Evolutionary conservation across 1,284 basidiomycete species (phyloP), one percentile per base, ranked within the genome.

Genomic region (Mycena sp.): DNA sequence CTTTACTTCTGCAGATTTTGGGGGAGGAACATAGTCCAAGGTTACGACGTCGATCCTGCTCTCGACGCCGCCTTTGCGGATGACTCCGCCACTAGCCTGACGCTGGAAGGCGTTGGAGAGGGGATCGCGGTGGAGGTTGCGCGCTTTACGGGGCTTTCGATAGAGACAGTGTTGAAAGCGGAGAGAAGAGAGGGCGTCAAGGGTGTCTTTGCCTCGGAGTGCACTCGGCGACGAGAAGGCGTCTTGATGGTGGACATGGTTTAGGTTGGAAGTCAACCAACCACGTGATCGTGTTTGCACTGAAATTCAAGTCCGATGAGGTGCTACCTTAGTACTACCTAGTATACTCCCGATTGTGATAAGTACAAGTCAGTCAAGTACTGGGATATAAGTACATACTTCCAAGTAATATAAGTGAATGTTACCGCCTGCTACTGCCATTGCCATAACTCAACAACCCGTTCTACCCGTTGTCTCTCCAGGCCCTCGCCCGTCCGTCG

Each of bases 31-130:
- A 67, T 86, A 85, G 68, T 87, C 86, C 40, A 82, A 79, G 0
- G 86, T 87, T 58, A 93, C 85, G 23, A 92, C 88, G 54, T 93
- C 87, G 23, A 93, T 77, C 64, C 89, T 82, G 66, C 87, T 89
- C 73, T 93, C 92, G 16, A 92, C 76, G 6, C 91, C 91, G 30
- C 91, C 92, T 65, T 87, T 90, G 30, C 90, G 79, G 63, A 93
- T 87, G 11, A 93, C 83, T 4, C 90, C 90, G 2, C 75, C 76
- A 63, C 82, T 85, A 0, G 89, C 88, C 70, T 92, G 89, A 2
- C 85, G 81, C 49, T 86, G 80, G 6, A 90, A 74, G 3, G 82
- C 81, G 49, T 86, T 85, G 0, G 83, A 83, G 37, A 87, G 79
- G 83, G 78, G 43, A 87, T 82, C 1, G 77, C 70, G 43, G 81